Evolutionary conservation across 2,329 filamentous ascomycete species (phyloP), one percentile per base, ranked within the genome.

Genomic region (Claviceps digitariae): DNA sequence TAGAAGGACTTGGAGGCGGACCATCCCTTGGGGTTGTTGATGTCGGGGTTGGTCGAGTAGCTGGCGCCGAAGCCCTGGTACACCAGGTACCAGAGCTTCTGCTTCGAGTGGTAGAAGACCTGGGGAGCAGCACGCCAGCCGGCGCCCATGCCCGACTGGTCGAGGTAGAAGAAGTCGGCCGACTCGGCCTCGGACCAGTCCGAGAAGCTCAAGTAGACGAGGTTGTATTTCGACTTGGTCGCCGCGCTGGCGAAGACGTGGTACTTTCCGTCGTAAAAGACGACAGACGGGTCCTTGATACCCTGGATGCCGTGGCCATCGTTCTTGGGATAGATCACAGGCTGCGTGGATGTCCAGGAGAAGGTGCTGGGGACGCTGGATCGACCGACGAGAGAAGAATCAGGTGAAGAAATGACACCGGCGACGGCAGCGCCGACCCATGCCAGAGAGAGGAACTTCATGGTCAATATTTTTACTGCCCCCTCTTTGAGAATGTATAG

Each of bases 271-370:
- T 84, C 77, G 69, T 79, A 79, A 1, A 67, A 62, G 21, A 73
- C 74, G 52, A 64, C 61, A 25, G 76, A 81, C 66, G 84, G 84
- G 66, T 85, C 82, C 61, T 85, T 85, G 59, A 85, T 31, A 23
- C 17, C 51, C 1, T 1, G 1, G 31, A 48, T 0, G 44, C 20
- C 4, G 17, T 12, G 51, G 21, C 34, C 34, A 7, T 52, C 44
- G 23, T 2, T 25, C 31, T 48, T 47, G 4, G 51, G 21, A 6
- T 2, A 3, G 34, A 52, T 48, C 31, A 41, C 4, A 8, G 51
- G 51, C 15, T 45, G 15, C 27, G 17, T 41, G 1, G 51, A 48
- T 2, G 51, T 48, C 51, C 51, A 52, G 34, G 51, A 52, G 51
- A 52, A 52, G 31, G 40, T 41, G 17, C 2, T 25, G 34, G 44